Percentiles rank a stretch among this genome's conserved stretches.
These are phyloP conservation scores for Cutaneotrichosporon cyanovorans DNA, from an alignment of 1,284 basidiomycete genomes.

Conservation along the genomic window DNA sequence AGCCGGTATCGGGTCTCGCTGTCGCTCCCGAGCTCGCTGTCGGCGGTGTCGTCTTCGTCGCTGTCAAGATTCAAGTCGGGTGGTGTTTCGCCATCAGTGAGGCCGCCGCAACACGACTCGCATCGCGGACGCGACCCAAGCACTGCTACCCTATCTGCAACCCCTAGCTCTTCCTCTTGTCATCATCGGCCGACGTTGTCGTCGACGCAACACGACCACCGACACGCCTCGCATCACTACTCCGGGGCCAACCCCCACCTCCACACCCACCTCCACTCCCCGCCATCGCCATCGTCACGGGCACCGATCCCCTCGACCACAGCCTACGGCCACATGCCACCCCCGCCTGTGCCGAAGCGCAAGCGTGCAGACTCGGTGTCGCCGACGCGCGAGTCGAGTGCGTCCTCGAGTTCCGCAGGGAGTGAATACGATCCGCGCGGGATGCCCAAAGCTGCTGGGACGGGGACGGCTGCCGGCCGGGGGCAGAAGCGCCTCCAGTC, in stretches of 20 bases:
- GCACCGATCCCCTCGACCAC: not conserved
- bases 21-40: not conserved
- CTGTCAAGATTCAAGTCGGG: not conserved
- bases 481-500: slow-evolving; percentile 3
- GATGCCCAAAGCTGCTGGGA: not conserved
- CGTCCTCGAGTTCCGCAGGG: slow-evolving; percentile 13
- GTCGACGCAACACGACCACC: too few relatives aligned
- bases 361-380: slow-evolving; percentile 10
- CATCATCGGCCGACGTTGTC: too few relatives aligned
- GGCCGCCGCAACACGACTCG: too few relatives aligned
- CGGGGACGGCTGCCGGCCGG: not conserved
- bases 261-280: not conserved
- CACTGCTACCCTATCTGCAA: not conserved
- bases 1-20: not conserved
- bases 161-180: too few relatives aligned
- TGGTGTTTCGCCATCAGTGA: not conserved
- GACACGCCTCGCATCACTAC: not conserved
- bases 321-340: slow-evolving; percentile 12
- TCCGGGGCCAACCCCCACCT: not conserved
- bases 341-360: slow-evolving; percentile 21
- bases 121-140: too few relatives aligned
- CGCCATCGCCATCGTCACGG: not conserved
- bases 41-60: not conserved
- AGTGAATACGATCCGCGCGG: slow-evolving; percentile 23
- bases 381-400: slow-evolving; percentile 10